Conservation (phyloP, 2,329 filamentous ascomycete genomes). For the Phialocephala subalpina region DNA sequence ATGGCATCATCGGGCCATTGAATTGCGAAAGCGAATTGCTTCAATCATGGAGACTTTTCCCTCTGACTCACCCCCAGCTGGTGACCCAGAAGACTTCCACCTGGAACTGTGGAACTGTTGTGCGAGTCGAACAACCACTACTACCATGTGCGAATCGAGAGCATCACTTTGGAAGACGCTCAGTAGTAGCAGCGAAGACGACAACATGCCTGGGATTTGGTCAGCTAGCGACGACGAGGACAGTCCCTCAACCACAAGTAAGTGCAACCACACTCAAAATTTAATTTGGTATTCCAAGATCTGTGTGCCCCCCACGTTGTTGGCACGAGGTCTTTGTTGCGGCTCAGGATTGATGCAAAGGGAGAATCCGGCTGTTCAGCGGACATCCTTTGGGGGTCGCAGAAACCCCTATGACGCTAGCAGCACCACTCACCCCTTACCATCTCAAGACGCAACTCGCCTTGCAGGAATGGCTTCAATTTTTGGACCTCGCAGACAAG, state of each 20-base stretch:
- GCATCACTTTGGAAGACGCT: not conserved
- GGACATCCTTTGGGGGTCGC: not conserved
- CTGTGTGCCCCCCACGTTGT: not conserved
- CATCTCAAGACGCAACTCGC: slow-evolving; percentile 5
- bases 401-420: not conserved
- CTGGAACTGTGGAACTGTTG: slow-evolving; percentile 33
- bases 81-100: slow-evolving; percentile 16
- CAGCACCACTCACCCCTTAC: not conserved
- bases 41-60: slow-evolving; percentile 10
- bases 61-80: not conserved
- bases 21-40: slow-evolving; percentile 12
- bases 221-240: slow-evolving; percentile 22
- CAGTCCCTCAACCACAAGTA: slow-evolving; percentile 16
- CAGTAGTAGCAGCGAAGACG: slow-evolving; percentile 4
- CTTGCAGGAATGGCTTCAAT: slow-evolving; percentile 37
- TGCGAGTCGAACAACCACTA: slow-evolving; percentile 16
- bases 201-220: slow-evolving; percentile 12
- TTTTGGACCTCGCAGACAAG: slow-evolving; percentile 30
- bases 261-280: not conserved
- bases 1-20: slow-evolving; percentile 21
- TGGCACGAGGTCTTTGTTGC: slow-evolving; percentile 2
- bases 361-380: slow-evolving; percentile 5
- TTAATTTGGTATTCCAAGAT: not conserved
- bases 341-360: not conserved
- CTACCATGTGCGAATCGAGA: slow-evolving; percentile 25